These are phyloP conservation scores for Hemileccinum impolitum DNA, from an alignment of 768 basidiomycete genomes.

Conservation along the genomic window DNA sequence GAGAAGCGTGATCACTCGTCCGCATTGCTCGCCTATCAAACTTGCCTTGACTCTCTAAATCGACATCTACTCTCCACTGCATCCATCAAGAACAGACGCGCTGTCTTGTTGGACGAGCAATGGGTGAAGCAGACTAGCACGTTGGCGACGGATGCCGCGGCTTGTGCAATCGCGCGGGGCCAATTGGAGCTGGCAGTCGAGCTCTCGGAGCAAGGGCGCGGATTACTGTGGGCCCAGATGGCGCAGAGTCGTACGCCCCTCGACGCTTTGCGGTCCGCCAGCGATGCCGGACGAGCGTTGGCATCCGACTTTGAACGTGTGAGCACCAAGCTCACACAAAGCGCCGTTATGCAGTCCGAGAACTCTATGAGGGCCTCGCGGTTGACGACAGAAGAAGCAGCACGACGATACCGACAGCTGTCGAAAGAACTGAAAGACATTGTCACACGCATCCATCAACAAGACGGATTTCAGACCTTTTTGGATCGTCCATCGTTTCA, in stretches of 20 bases:
- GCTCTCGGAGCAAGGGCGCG: conserved; percentile 34
- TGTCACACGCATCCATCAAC: conserved; percentile 20
- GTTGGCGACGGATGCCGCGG: conserved; percentile 23
- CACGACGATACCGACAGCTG: conserved; percentile 14
- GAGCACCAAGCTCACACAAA: conserved; percentile 12
- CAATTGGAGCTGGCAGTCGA: conserved; percentile 28
- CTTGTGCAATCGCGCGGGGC: conserved; percentile 23
- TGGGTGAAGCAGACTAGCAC: conserved; percentile 3
- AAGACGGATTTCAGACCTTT: conserved; percentile 30
- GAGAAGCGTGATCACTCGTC: conserved; percentile 13
- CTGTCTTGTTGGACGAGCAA: conserved; percentile 2
- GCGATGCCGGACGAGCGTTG: conserved; percentile 14
- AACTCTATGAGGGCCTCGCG: background rate
- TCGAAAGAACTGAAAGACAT: conserved; percentile 18
- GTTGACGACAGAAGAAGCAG: conserved; percentile 10
- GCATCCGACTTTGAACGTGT: conserved; percentile 26
- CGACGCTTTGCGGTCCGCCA: conserved; percentile 17
- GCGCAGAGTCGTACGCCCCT: conserved; percentile 25
- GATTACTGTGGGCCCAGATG: conserved; percentile 30
- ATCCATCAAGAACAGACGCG: conserved; percentile 17
- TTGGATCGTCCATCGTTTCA: conserved; percentile 22
- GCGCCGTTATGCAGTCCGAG: background rate
- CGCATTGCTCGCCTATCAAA: conserved; percentile 21
- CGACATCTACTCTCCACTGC: conserved; percentile 16
- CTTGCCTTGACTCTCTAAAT: conserved; percentile 14